phyloP scores from a whole-genome alignment of 805 yeast species.

The Saccharomycopsis babjevae region DNA sequence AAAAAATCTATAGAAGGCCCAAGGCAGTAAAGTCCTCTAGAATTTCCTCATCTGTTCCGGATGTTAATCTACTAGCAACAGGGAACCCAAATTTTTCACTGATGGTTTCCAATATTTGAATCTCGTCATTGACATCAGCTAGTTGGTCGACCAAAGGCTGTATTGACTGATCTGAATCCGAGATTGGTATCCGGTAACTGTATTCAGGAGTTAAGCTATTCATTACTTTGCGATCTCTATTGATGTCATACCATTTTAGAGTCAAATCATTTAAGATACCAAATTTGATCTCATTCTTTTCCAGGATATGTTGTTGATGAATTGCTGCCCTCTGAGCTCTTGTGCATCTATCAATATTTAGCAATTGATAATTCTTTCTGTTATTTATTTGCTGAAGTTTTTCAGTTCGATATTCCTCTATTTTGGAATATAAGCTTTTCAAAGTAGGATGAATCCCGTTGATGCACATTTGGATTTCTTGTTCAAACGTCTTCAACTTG shows the following conservation, averaged over 20 bases:
- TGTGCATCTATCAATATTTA: constrained; percentile 74
- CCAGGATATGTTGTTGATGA: constrained; percentile 74
- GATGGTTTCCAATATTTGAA: constrained; percentile 62
- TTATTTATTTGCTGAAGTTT: constrained; percentile 43
- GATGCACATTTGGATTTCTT: constrained; percentile 77
- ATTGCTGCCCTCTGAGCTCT: constrained; percentile 66
- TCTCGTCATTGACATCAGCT: constrained; percentile 54
- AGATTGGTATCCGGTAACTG: constrained; percentile 30
- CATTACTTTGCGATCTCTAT: constrained; percentile 75
- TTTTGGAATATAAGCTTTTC: constrained; percentile 55
- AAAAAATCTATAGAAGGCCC: constrained; percentile 20
- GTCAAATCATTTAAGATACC: constrained; percentile 65
- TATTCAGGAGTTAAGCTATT: constrained; percentile 48
- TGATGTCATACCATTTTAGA: constrained; percentile 82
- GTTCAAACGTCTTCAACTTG: constrained; percentile 63
- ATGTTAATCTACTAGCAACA: constrained; percentile 58
- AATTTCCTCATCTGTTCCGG: constrained; percentile 63
- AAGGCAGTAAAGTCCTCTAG: constrained; percentile 61
- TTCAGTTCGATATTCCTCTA: constrained; percentile 65
- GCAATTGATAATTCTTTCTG: constrained; percentile 53
- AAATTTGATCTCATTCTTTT: constrained; percentile 54
- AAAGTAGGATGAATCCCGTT: constrained; percentile 91
- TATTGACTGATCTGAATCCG: constrained; percentile 22
- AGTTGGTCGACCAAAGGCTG: constrained; percentile 54
- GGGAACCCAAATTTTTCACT: constrained; percentile 68